Evolutionary conservation across 2,329 filamentous ascomycete genomes (phyloP).

Genomic region (Rasamsonia emersonii): DNA sequence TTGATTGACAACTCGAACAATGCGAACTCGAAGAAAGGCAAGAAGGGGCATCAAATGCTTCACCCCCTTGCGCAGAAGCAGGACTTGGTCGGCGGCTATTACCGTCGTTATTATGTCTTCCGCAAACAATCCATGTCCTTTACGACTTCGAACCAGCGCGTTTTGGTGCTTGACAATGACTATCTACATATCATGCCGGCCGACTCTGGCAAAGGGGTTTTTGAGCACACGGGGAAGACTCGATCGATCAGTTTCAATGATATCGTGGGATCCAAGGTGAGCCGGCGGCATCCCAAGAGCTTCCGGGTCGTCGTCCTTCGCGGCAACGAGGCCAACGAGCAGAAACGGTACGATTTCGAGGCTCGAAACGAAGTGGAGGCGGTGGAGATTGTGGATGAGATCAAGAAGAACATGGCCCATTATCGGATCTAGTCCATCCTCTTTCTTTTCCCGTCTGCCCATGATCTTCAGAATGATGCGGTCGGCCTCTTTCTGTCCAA

Average conservation of each 20-base stretch:
- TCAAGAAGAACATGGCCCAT: constrained; percentile 49
- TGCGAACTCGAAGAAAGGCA: constrained; percentile 33
- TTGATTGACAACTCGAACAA: constrained; percentile 36
- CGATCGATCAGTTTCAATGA: constrained; percentile 56
- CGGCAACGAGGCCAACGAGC: constrained; percentile 53
- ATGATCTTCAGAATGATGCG: no score
- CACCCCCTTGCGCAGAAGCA: constrained; percentile 40
- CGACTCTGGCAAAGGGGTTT: constrained; percentile 45
- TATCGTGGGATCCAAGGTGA: constrained; percentile 58
- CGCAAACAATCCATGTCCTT: constrained; percentile 60
- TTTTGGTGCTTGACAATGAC: constrained; percentile 56
- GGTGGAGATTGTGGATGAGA: constrained; percentile 54
- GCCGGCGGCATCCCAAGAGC: constrained; percentile 55
- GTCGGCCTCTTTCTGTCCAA: no score
- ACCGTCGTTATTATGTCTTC: constrained; percentile 55
- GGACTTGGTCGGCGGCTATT: constrained; percentile 41
- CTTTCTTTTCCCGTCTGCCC: constrained; percentile 11
- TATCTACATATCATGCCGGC: constrained; percentile 58
- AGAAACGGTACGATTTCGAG: constrained; percentile 61
- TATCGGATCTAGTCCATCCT: constrained; percentile 30
- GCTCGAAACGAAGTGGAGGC: constrained; percentile 50
- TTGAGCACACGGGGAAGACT: constrained; percentile 42
- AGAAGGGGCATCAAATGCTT: constrained; percentile 33
- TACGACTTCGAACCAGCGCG: constrained; percentile 50
- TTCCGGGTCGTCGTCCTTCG: constrained; percentile 54